Base-by-base conservation (phyloP, 345 rosid genomes). In the Corymbia maculata region DNA sequence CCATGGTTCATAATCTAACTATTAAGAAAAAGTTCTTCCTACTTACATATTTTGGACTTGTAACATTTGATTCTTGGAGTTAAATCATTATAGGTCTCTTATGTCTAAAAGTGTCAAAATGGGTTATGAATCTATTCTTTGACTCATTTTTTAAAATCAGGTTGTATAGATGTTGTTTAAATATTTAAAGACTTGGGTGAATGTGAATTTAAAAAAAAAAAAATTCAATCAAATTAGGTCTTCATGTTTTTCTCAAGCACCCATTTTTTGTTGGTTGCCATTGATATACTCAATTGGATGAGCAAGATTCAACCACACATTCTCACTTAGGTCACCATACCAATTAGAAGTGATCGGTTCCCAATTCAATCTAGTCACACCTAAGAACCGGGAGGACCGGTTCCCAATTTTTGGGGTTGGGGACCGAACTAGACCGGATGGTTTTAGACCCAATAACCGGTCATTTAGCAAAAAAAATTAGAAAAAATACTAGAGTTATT, bases 321-420 rank as follows among this genome's bases (percentile, higher is more conserved):
- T 0, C 61, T 55, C 26, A 21, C 61, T 55, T 3, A 26, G 61
- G 61, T 55, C 26, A 55, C 61, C 11, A 11, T 21, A 36, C 42
- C 42, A 36, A 36, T 36, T 55, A 55, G 12, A 5, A 26, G 22
- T 55, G 28, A 55, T 55, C 0, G 2, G 5, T 55, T 55, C 28
- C 22, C 1, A 1, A 21, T 55, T 11, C 2, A 4, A 55, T 55
- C 5, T 0, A 0, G 1, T 55, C 22, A 26, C 9, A 22, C 28
- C 5, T 9, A 55, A 12, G 61, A 22, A 55, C 4, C 1, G 0
- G 12, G 12, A 55, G 61, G 28, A 55, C 3, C 0, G 0, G 13
- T 55, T 55, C 22, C 13, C 28, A 55, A 55, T 9, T 55, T 55
- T 55, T 55, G 61, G 28, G 61, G 21, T 55, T 0, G 61, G 4